These are phyloP conservation scores for Phytophthora pinifolia DNA, from an alignment of 352 stramenopile genomes.

Conservation along the genomic window DNA sequence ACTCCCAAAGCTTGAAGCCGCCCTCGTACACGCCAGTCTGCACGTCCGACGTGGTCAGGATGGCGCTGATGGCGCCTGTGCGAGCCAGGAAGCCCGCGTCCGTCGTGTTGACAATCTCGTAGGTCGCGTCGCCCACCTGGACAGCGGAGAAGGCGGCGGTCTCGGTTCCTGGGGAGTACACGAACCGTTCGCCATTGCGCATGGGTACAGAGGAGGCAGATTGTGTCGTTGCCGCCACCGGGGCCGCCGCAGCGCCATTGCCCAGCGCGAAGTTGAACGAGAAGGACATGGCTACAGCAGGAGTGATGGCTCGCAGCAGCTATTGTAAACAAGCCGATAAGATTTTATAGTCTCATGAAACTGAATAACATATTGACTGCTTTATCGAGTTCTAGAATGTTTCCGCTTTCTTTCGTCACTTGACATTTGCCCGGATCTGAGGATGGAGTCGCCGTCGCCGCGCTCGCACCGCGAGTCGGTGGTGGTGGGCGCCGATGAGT, in stretches of 20 bases:
- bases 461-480: constrained; percentile 31
- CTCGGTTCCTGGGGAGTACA: constrained; percentile 21
- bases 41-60: constrained; percentile 75
- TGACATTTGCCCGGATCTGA: constrained; percentile 7
- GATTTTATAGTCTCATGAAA: no score
- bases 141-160: constrained; percentile 34
- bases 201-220: constrained; percentile 19
- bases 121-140: constrained; percentile 37
- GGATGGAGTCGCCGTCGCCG: constrained; percentile 17
- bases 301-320: constrained; percentile 6
- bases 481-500: constrained; percentile 37
- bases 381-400: background rate
- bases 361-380: background rate
- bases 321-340: no score
- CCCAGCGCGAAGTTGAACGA: constrained; percentile 72
- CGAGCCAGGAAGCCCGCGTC: constrained; percentile 45
- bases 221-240: background rate
- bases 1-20: constrained; percentile 89
- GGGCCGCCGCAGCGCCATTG: background rate
- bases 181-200: constrained; percentile 57
- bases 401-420: background rate
- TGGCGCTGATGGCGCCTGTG: constrained; percentile 62
- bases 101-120: constrained; percentile 68
- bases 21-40: constrained; percentile 83
- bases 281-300: constrained; percentile 28